Base-by-base conservation (phyloP, 345 rosid genomes). In the Xanthoceras sorbifolium region DNA sequence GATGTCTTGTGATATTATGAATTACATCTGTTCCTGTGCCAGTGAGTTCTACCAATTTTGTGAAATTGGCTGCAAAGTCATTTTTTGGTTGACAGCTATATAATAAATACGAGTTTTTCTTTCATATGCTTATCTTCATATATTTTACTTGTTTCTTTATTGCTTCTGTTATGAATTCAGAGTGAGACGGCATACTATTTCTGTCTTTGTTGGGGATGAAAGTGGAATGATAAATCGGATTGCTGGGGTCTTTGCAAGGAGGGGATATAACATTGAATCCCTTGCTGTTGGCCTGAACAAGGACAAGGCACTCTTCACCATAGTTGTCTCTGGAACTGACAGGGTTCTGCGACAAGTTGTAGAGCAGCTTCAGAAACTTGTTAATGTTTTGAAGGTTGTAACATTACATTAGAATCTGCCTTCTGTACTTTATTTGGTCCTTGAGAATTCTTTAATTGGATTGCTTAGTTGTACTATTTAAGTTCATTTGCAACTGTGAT, bases 171-270 rank as follows among this genome's bases (percentile, higher is more conserved):
- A 34, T 23, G 46, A 70, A 67, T 75, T 2, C 80, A 92, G 98
- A 84, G 91, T 84, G 79, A 88, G 89, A 86, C 82, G 92, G 75
- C 97, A 96, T 82, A 89, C 98, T 0, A 88, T 96, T 48, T 96
- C 97, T 0, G 98, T 96, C 25, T 93, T 91, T 76, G 99, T 96
- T 38, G 99, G 98, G 71, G 99, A 96, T 77, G 98, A 96, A 78
- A 93, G 97, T 76, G 99, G 99, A 57, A 96, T 96, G 94, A 96
- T 96, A 67, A 96, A 96, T 55, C 86, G 98, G 82, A 93, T 96
- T 71, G 99, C 99, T 1, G 99, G 98, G 55, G 99, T 96, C 6
- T 96, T 96, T 83, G 97, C 97, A 1, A 89, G 98, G 83, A 88
- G 99, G 74, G 99, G 98, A 25, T 96, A 88, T 79, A 96, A 96